Base-by-base conservation (phyloP, 2,329 filamentous ascomycete species). In the Colletotrichum abscissum region DNA sequence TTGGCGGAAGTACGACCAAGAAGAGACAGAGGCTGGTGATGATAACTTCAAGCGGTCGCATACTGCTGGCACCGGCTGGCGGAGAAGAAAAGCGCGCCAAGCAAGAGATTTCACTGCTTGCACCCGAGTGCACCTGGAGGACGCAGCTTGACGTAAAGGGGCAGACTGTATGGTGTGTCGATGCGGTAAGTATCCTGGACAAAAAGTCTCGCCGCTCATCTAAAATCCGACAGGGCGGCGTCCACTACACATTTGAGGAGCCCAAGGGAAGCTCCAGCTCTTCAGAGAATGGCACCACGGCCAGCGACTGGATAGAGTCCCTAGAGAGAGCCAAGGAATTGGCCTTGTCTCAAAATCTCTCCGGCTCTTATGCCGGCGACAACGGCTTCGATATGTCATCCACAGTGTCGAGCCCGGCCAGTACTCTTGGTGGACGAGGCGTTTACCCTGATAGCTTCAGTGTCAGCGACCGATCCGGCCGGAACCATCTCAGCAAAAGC, bases 71-170 rank as follows among this genome's bases (percentile, higher is more conserved):
- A 14, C 94, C 97, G 5, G 93, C 95, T 28, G 95, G 96, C 7
- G 97, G 96, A 0, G 97, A 98, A 76, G 96, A 98, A 80, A 99
- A 99, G 85, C 95, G 97, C 82, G 90, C 95, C 26, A 99, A 99
- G 81, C 90, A 94, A 78, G 97, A 99, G 77, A 91, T 99, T 46
- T 94, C 94, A n/a, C 87, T 99, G 30, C 85, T 97, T 24, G 88
- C 89, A 2, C 86, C 92, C 2, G 95, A 94, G 66, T 94, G 92
- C 77, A 86, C 90, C 30, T 98, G 94, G 92, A 93, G 90, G 80
- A 95, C 89, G 65, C 94, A 94, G 77, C 89, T 92, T 58, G 97
- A 98, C 82, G 88, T 91, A n/a, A 98, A 97, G 82, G 95, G 95
- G 30, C 89, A 96, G 83, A 92, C 92, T 33, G 92, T 94, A 72